Percentiles rank a stretch among this genome's conserved stretches.
phyloP scores from a whole-genome alignment of 345 rosid genomes.

The Hibiscus tridactylites region DNA sequence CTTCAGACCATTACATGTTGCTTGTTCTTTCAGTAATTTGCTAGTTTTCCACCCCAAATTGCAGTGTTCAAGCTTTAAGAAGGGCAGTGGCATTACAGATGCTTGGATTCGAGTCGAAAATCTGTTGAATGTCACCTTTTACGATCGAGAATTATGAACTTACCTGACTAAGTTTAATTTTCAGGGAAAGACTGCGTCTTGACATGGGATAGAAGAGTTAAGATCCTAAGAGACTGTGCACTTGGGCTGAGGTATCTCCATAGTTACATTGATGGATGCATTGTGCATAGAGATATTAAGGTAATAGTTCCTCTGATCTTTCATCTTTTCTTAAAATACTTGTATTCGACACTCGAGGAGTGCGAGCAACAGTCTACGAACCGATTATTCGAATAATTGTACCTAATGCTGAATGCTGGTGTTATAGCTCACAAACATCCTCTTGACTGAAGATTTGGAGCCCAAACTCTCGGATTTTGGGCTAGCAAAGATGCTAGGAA shows the following conservation, averaged over 20 bases:
- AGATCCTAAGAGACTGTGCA: conserved; percentile 45
- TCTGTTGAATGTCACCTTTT: background rate
- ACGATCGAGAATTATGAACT: background rate
- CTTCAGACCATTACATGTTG: background rate
- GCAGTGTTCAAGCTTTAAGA: background rate
- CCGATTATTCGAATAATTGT: background rate
- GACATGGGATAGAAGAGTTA: conserved; percentile 55
- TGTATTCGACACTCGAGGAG: background rate
- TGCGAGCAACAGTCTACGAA: background rate
- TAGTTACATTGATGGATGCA: conserved; percentile 50
- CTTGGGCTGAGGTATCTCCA: conserved; percentile 50
- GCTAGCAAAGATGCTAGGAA: conserved; percentile 53
- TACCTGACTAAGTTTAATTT: background rate
- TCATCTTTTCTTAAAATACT: background rate
- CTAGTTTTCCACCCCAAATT: background rate
- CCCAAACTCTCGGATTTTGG: conserved; percentile 67
- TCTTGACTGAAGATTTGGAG: conserved; percentile 44
- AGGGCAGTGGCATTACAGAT: background rate
- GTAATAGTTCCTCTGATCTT: conserved; percentile 14
- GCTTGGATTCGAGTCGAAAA: background rate
- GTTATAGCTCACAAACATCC: conserved; percentile 61
- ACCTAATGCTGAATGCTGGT: background rate
- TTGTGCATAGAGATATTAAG: conserved; percentile 67
- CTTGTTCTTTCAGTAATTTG: background rate
- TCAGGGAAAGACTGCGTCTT: conserved; percentile 40